Conservation (phyloP, 2,329 filamentous ascomycete species). For the Rhexocercosporidium sp. region DNA sequence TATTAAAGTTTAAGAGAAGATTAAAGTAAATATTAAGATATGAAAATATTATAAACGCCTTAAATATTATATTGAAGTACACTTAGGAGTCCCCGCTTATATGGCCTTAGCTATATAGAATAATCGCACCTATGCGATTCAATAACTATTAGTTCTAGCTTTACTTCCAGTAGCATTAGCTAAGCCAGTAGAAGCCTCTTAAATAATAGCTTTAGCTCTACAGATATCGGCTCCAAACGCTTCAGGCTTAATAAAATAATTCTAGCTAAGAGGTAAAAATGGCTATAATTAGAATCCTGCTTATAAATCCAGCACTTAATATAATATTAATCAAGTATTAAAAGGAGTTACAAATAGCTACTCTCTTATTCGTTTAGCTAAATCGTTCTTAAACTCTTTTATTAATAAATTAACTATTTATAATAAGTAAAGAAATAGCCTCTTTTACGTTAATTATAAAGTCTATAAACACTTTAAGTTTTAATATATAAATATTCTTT, state of each 20-base stretch:
- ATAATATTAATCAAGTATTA: too few species aligned
- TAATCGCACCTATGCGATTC: neutral
- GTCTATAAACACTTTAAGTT: neutral
- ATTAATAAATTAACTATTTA: neutral
- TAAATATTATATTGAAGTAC: neutral
- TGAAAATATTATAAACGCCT: neutral
- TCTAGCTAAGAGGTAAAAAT: too few species aligned
- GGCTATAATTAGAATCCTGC: too few species aligned
- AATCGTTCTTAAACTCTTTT: neutral
- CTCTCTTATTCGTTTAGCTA: neutral
- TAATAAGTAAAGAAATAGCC: neutral
- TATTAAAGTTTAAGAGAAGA: neutral
- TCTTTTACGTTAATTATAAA: neutral
- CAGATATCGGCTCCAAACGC: too few species aligned
- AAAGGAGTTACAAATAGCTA: neutral
- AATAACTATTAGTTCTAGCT: too few species aligned
- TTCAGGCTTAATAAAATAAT: too few species aligned
- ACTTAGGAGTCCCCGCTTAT: neutral
- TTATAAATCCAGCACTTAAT: too few species aligned
- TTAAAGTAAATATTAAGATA: neutral
- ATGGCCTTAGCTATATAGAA: neutral
- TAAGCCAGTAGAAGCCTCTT: too few species aligned
- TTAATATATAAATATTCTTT: neutral
- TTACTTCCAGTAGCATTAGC: too few species aligned
- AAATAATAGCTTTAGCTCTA: too few species aligned